Evolutionary conservation across 805 yeast species (phyloP), one percentile per base, ranked within the genome.

Genomic region (Candida silvatica): DNA sequence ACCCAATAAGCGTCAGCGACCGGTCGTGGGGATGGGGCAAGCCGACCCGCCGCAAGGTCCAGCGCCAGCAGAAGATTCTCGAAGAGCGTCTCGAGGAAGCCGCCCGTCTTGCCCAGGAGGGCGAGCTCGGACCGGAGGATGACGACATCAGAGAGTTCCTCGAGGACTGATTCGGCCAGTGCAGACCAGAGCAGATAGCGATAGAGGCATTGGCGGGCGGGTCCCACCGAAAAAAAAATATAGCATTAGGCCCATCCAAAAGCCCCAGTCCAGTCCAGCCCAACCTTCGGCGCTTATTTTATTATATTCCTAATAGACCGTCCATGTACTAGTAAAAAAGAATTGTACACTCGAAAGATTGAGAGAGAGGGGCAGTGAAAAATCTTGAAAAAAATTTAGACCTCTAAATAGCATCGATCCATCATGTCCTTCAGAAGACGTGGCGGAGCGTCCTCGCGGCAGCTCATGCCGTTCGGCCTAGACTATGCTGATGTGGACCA

Each of bases 21-120:
- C 51, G 60, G 26, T 43, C 66, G 4, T 81, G 81, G 64, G 90
- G 92, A 20, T 81, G 87, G 86, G 92, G 92, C 37, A 82, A 81
- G 53, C 68, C 69, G 49, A 80, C 88, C 5, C 71, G 88, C 62
- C 63, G 64, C 43, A 66, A 64, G 39, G 74, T 73, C 28, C 70
- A 73, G 54, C 62, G 64, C 39, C 76, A 76, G 46, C 71, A 77
- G 46, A 62, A 71, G 37, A 43, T 69, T 12, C 60, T 80, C 27
- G 74, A 76, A 46, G 68, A 72, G 33, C 55, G 71, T 54, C 55
- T 65, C 11, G 61, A 62, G 36, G 43, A 46, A 24, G 61, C 69
- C 25, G 66, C 70, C 18, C 64, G 67, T 37, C 39, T 32, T n/a
- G 49, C 55, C 4, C 50, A 49, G 31, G 29, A 36, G 18, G 42